These are phyloP conservation scores for Sutorius eximius DNA, from an alignment of 1,284 basidiomycete genomes.

Conservation along the genomic window DNA sequence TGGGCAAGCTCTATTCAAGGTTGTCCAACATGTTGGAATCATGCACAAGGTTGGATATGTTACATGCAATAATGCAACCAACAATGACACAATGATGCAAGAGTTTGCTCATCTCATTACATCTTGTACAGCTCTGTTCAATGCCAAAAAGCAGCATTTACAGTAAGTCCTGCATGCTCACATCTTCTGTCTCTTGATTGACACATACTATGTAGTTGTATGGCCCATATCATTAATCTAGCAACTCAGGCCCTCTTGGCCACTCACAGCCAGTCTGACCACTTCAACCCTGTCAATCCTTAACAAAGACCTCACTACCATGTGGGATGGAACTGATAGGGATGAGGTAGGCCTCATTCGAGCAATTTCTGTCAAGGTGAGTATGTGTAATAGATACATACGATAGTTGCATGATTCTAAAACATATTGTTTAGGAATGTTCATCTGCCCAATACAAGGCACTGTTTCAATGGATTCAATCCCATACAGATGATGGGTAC, in stretches of 20 bases:
- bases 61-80: background rate
- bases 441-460: background rate
- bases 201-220: background rate
- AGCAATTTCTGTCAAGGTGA: background rate
- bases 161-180: background rate
- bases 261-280: background rate
- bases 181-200: background rate
- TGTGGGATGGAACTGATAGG: background rate
- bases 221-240: background rate
- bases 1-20: background rate
- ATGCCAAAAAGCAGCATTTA: background rate
- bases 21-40: background rate
- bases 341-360: background rate
- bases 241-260: background rate
- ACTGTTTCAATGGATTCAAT: background rate
- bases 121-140: background rate
- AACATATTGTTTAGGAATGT: background rate
- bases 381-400: too few species aligned
- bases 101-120: background rate
- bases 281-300: background rate
- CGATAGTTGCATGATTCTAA: too few species aligned
- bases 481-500: background rate
- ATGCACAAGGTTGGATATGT: background rate
- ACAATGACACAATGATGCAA: background rate
- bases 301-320: too few species aligned